Evolutionary conservation across 305 asterid species (phyloP), one percentile per base, ranked within the genome.

Genomic region (Fraxinus xanthoxyloides): DNA sequence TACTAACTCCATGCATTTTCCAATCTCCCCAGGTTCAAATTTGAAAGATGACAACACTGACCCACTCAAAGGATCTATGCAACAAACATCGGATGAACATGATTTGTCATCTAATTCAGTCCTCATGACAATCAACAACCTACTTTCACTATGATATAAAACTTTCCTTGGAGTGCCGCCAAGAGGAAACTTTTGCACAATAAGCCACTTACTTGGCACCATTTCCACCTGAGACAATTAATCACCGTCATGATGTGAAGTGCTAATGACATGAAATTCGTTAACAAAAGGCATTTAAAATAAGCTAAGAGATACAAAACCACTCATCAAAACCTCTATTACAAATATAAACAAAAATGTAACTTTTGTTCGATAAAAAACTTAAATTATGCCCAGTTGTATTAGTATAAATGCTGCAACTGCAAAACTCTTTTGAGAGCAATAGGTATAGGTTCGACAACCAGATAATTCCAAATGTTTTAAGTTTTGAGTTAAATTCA

Each of bases 101-200:
- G 95, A 87, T 82, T 91, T 95, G 48, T 90, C 85, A 23, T 87
- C 90, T 83, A 96, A 86, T 72, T 96, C 99, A 19, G 98, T 93
- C 90, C 99, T 90, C 97, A 96, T 83, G 80, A 96, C 91, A 81
- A 96, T 87, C 91, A 96, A 89, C 87, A 93, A 86, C 80, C 88
- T 92, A 88, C 98, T 94, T 78, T 91, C 98, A 69, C 86, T 87
- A 79, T 96, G 99, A 87, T 90, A 94, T 80, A 94, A 76, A 85
- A 96, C 92, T 89, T 94, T 96, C 89, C 98, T 90, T 15, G 99
- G 97, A 56, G 99, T 96, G 81, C 98, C 98, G n/a, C 94, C 99
- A 82, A 96, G 91, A 84, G 86, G 94, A 88, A 96, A 94, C 82
- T 93, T 96, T 90, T 96, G 99, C 86, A 94, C 98, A 86, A 93